phyloP scores from a whole-genome alignment of 2,329 filamentous ascomycete species.

The Monosporascus sp. region DNA sequence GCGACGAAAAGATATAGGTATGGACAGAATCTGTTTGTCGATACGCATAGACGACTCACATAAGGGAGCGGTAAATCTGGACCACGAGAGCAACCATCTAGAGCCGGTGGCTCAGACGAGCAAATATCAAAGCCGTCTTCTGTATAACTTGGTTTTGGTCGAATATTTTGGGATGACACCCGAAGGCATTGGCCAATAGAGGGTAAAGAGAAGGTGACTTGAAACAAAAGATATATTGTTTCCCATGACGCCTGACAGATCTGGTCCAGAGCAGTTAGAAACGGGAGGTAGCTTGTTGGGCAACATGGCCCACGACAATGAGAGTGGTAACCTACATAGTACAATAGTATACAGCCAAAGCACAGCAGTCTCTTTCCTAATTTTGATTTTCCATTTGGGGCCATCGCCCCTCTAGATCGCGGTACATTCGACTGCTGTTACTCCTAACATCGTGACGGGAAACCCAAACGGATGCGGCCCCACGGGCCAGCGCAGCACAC shows the following conservation, averaged over 20 bases:
- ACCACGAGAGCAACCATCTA: background rate
- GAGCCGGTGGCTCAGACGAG: constrained; percentile 2
- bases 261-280: constrained; percentile 11
- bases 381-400: constrained; percentile 7
- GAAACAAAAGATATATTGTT: constrained; percentile 7
- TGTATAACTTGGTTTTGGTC: constrained; percentile 5
- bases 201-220: constrained; percentile 5
- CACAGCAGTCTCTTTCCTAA: constrained; percentile 12
- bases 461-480: constrained; percentile 13
- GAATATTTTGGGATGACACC: background rate
- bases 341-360: constrained; percentile 15
- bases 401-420: constrained; percentile 5
- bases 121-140: constrained; percentile 9
- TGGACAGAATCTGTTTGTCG: constrained; percentile 12
- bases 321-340: constrained; percentile 4
- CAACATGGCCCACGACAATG: constrained; percentile 16
- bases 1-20: constrained; percentile 7
- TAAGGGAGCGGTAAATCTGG: constrained; percentile 4
- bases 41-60: constrained; percentile 1
- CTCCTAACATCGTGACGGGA: constrained; percentile 14
- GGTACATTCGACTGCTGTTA: constrained; percentile 18
- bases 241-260: constrained; percentile 14
- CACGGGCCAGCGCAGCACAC: constrained; percentile 13
- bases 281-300: constrained; percentile 12
- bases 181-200: constrained; percentile 4